Percentiles rank a stretch among this genome's conserved stretches.
These are phyloP conservation scores for Heritiera littoralis DNA, from an alignment of 345 rosid species.

Conservation along the genomic window DNA sequence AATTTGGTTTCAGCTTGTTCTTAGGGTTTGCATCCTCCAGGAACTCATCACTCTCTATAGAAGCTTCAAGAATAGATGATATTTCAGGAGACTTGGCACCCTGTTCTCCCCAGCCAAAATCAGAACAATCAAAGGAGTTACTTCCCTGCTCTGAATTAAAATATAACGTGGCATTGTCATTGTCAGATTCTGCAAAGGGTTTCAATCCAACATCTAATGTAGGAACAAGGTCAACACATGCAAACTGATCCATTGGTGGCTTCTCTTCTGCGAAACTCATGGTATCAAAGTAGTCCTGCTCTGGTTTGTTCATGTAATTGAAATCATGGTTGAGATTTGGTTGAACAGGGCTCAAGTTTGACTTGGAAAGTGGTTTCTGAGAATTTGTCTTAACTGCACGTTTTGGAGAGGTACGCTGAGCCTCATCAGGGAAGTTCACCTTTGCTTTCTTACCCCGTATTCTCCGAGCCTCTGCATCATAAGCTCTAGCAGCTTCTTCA, in stretches of 20 bases:
- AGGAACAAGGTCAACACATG: constrained; percentile 33
- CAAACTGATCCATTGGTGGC: constrained; percentile 54
- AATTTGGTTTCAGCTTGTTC: constrained; percentile 52
- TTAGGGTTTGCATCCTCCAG: constrained; percentile 59
- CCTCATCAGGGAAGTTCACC: constrained; percentile 69
- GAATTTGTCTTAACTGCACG: constrained; percentile 44
- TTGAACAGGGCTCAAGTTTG: constrained; percentile 35
- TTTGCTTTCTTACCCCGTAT: constrained; percentile 81
- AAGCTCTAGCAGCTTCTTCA: constrained; percentile 95
- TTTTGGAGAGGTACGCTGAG: constrained; percentile 39
- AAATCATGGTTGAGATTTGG: constrained; percentile 42
- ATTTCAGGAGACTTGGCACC: constrained; percentile 78
- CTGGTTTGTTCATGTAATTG: constrained; percentile 38
- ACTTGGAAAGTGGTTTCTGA: constrained; percentile 43
- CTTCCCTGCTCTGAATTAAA: constrained; percentile 90
- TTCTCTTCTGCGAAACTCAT: constrained; percentile 69
- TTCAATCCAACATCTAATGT: constrained; percentile 31
- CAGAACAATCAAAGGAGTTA: constrained; percentile 78
- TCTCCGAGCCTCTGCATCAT: constrained; percentile 75
- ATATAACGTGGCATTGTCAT: constrained; percentile 42
- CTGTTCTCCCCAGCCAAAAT: constrained; percentile 79
- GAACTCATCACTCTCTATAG: constrained; percentile 52
- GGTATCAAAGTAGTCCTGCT: constrained; percentile 46
- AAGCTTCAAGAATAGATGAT: constrained; percentile 54
- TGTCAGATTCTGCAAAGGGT: constrained; percentile 38